Percentiles rank a stretch among this genome's conserved stretches.
Conservation (phyloP, 2,329 filamentous ascomycete genomes). For the Aureobasidium mangrovei region DNA sequence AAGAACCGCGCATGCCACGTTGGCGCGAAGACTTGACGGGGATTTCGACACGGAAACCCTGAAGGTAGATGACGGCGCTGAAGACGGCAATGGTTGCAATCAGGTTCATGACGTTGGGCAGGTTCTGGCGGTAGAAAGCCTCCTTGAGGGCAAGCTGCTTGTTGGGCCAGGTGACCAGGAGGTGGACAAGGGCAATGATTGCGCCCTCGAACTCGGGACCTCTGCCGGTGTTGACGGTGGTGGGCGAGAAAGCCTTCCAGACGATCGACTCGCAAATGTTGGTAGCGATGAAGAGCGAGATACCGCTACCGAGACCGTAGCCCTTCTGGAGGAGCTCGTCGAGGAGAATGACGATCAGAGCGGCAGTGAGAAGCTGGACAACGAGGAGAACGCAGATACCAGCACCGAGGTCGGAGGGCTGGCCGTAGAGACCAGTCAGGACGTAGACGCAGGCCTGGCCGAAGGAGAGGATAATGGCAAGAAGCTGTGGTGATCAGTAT, state of each 20-base stretch:
- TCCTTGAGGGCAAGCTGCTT: slow-evolving; percentile 98
- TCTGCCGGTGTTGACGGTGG: slow-evolving; percentile 98
- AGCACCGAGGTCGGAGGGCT: slow-evolving; percentile 90
- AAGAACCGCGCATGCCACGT: slow-evolving; percentile 95
- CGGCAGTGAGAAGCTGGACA: slow-evolving; percentile 93
- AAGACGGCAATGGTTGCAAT: slow-evolving; percentile 89
- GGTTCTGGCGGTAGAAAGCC: slow-evolving; percentile 98
- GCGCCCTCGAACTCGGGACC: slow-evolving; percentile 98
- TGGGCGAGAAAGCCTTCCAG: slow-evolving; percentile 99
- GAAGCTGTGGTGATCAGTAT: slow-evolving; percentile 38
- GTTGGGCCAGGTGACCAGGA: slow-evolving; percentile 97
- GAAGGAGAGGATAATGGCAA: slow-evolving; percentile 94
- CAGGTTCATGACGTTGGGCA: slow-evolving; percentile 99
- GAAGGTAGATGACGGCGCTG: slow-evolving; percentile 88
- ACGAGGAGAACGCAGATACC: slow-evolving; percentile 98
- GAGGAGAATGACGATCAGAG: slow-evolving; percentile 96
- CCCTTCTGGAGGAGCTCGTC: slow-evolving; percentile 99
- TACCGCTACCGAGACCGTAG: slow-evolving; percentile 95
- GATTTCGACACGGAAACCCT: slow-evolving; percentile 90
- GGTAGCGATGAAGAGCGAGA: slow-evolving; percentile 98
- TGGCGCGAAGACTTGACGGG: slow-evolving; percentile 99
- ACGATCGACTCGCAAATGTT: slow-evolving; percentile 99
- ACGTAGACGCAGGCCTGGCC: slow-evolving; percentile 98
- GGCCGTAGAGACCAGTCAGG: slow-evolving; percentile 94
- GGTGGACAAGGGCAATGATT: slow-evolving; percentile 94